A percentile compares a stretch with the other conserved stretches of the same genome.
phyloP scores from a whole-genome alignment of 306 rosid species.

The Alnus rubra region DNA sequence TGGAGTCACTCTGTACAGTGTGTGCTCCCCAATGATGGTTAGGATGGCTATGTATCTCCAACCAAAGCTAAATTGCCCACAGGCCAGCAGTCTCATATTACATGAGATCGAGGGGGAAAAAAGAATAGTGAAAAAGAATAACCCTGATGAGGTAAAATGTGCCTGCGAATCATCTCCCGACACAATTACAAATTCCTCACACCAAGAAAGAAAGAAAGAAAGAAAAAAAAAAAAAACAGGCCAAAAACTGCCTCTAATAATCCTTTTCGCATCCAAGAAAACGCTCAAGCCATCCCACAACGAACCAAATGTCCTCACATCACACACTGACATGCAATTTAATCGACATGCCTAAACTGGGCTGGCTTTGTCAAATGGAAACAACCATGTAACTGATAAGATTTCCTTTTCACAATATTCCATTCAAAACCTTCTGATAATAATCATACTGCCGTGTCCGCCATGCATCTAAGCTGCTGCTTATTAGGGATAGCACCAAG shows the following conservation, averaged over 20 bases:
- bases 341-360: constrained; percentile 24
- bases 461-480: constrained; percentile 99
- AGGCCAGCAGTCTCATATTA: constrained; percentile 35
- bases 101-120: constrained; percentile 21
- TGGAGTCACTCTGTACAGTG: constrained; percentile 51
- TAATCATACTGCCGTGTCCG: constrained; percentile 98
- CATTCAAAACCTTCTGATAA: constrained; percentile 95
- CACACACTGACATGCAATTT: constrained; percentile 29
- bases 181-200: constrained; percentile 39
- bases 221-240: constrained; percentile 28
- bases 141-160: constrained; percentile 32
- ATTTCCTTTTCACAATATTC: constrained; percentile 72
- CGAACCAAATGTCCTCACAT: constrained; percentile 35
- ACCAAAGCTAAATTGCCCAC: constrained; percentile 22
- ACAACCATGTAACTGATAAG: constrained; percentile 32
- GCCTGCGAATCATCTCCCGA: constrained; percentile 32
- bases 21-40: constrained; percentile 27
- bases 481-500: constrained; percentile 90
- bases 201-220: constrained; percentile 42
- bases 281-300: constrained; percentile 39
- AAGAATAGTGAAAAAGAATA: constrained; percentile 6
- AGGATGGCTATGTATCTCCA: constrained; percentile 37
- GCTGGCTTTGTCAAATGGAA: constrained; percentile 39
- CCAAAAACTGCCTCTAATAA: constrained; percentile 33
- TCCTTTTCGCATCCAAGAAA: constrained; percentile 24